These are phyloP conservation scores for Elaeis oleifera DNA, from an alignment of 202 grass and related monocot genomes.

Conservation along the genomic window DNA sequence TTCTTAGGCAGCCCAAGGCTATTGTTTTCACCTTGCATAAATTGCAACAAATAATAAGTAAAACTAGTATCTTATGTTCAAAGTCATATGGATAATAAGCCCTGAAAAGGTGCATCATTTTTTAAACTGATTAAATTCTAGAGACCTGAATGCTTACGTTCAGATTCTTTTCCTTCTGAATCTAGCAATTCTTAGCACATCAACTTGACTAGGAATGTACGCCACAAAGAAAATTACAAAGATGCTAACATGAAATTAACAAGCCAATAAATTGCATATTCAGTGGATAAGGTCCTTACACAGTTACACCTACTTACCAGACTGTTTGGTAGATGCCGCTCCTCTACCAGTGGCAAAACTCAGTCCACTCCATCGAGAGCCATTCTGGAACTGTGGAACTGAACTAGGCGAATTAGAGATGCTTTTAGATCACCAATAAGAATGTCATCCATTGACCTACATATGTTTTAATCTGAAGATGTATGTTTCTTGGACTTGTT, in stretches of 20 bases:
- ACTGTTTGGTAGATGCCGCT: slow-evolving; percentile 32
- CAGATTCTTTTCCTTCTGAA: too few species aligned
- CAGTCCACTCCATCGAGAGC: slow-evolving; percentile 46
- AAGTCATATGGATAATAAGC: too few species aligned
- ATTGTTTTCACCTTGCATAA: too few species aligned
- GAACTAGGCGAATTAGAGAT: slow-evolving; percentile 10
- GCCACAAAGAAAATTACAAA: slow-evolving; percentile 5
- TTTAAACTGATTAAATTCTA: too few species aligned
- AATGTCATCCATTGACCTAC: slow-evolving; percentile 48
- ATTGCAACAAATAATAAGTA: too few species aligned
- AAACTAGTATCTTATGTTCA: too few species aligned
- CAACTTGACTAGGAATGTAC: too few species aligned
- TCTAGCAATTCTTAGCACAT: too few species aligned
- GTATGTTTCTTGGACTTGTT: slow-evolving; percentile 88
- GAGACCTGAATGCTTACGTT: too few species aligned
- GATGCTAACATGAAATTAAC: slow-evolving; percentile 6
- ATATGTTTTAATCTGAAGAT: slow-evolving; percentile 67
- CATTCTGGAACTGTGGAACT: slow-evolving; percentile 29
- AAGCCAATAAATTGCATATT: neutral
- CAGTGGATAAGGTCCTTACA: neutral
- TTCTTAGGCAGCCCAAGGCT: too few species aligned
- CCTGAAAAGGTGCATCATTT: too few species aligned
- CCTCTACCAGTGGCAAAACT: slow-evolving; percentile 59
- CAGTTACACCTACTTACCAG: slow-evolving; percentile 32
- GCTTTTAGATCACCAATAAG: slow-evolving; percentile 36